Percentiles rank a stretch among this genome's conserved stretches.
Conservation (phyloP, 805 yeast genomes). For the Groenewaldozyma tartarivorans region DNA sequence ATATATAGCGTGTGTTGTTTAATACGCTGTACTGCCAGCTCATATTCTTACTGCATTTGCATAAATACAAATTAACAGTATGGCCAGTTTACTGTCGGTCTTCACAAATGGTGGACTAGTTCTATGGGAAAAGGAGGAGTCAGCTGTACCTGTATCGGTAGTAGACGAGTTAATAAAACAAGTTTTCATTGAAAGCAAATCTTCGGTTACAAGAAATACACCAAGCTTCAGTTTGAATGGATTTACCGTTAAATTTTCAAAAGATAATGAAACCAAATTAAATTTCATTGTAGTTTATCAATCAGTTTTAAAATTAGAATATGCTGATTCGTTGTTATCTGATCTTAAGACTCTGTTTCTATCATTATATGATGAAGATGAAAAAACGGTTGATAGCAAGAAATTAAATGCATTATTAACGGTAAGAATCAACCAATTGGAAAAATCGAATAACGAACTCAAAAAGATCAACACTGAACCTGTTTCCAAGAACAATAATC, state of each 20-base stretch:
- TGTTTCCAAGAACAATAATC: conserved; percentile 1
- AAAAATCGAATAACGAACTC: conserved; percentile 10
- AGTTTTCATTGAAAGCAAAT: conserved; percentile 33
- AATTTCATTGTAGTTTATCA: conserved; percentile 30
- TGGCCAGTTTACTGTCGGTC: conserved; percentile 31
- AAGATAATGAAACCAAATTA: conserved; percentile 36
- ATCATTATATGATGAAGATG: conserved; percentile 20
- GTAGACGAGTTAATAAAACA: conserved; percentile 42
- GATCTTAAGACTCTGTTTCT: conserved; percentile 27
- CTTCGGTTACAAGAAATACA: conserved; percentile 9
- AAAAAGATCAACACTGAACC: conserved; percentile 12
- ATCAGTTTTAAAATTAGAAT: conserved; percentile 26
- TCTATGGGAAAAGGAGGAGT: conserved; percentile 37
- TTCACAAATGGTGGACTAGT: conserved; percentile 47
- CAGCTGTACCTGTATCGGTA: conserved; percentile 31
- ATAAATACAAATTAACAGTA: too few relatives aligned
- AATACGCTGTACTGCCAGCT: too few relatives aligned
- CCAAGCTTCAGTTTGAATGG: conserved; percentile 29
- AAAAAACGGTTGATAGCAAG: conserved; percentile 23
- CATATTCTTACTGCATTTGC: too few relatives aligned
- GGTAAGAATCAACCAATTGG: conserved; percentile 1
- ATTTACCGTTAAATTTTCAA: conserved; percentile 37
- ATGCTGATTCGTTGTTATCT: conserved; percentile 25
- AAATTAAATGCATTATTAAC: not conserved
- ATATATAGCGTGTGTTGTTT: too few relatives aligned